Evolutionary conservation across 768 basidiomycete species (phyloP), one percentile per base, ranked within the genome.

Genomic region (Tephrocybe sp.): DNA sequence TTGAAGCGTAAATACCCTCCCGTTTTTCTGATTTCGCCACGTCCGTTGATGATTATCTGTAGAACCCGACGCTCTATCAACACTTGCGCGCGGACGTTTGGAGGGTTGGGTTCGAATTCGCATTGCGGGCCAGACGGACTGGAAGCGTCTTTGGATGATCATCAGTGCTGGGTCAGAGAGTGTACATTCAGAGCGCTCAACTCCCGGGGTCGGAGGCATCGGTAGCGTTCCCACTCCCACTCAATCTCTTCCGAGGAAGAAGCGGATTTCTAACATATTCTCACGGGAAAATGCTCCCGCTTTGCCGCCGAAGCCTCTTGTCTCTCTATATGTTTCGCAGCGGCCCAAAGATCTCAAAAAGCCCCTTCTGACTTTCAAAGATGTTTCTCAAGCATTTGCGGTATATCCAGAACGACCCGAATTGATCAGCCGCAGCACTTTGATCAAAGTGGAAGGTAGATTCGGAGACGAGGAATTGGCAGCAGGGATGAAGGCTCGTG

Each of bases 351-450:
- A 92, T 60, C 82, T 74, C 67, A 91, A 82, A 69, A 83, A 78
- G 58, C 67, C 90, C 0, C 62, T 92, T 4, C 67, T 96, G 54
- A 87, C 87, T 0, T 69, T 96, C 51, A 74, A 69, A 30, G 69
- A 82, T 36, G 75, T 94, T 46, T 81, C 85, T 0, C 92, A 97
- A 69, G 91, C 87, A 14, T 97, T 94, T 63, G 91, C 92, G 2
- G 92, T 99, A 8, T 99, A 94, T 65, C 96, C 96, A 1, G 96
- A 98, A 64, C 81, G 92, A n/a, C 90, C 92, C 9, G 91, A 93
- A 58, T 71, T 97, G 57, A 94, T 98, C 68, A 86, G 78, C 55
- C 76, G 83, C 60, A 94, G 92, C 56, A 93, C 92, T 0, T 70
- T 99, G 57, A 86, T 98, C 72, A 98, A 98, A 66, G 64, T 98